These are phyloP conservation scores for Pachyrhizus erosus DNA, from an alignment of 306 rosid genomes.

Conservation along the genomic window DNA sequence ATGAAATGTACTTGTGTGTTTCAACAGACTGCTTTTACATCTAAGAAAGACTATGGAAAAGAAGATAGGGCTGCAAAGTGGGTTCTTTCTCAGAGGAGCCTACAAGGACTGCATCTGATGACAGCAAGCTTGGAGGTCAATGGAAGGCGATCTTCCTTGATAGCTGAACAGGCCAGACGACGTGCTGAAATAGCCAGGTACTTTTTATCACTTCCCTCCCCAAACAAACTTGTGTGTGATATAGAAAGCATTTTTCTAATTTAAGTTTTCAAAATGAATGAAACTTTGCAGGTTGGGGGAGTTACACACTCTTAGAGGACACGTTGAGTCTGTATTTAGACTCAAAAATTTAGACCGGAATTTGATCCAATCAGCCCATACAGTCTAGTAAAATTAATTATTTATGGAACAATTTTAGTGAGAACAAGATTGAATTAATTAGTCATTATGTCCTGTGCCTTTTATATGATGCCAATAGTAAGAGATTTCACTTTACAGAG, in stretches of 20 bases:
- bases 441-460: not conserved
- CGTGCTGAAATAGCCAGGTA: conserved; percentile 82
- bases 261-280: conserved; percentile 11
- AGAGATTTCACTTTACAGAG: no score
- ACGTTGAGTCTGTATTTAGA: conserved; percentile 74
- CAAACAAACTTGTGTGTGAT: no score
- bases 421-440: conserved; percentile 45
- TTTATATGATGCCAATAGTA: no score
- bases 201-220: not conserved
- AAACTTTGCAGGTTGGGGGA: conserved; percentile 73
- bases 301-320: conserved; percentile 76
- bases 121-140: conserved; percentile 44
- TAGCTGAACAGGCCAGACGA: conserved; percentile 71
- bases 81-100: conserved; percentile 78
- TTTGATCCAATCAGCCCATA: conserved; percentile 63
- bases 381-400: conserved; percentile 64
- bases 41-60: conserved; percentile 80
- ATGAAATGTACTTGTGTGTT: conserved; percentile 13
- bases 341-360: conserved; percentile 67
- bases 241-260: not conserved
- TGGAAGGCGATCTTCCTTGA: conserved; percentile 58
- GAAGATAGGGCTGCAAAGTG: conserved; percentile 81
- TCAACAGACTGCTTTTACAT: conserved; percentile 78
- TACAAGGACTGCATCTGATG: conserved; percentile 60
- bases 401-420: no score